Conservation (phyloP, 2,329 filamentous ascomycete species). For the Coccinonectria pachysandricola region DNA sequence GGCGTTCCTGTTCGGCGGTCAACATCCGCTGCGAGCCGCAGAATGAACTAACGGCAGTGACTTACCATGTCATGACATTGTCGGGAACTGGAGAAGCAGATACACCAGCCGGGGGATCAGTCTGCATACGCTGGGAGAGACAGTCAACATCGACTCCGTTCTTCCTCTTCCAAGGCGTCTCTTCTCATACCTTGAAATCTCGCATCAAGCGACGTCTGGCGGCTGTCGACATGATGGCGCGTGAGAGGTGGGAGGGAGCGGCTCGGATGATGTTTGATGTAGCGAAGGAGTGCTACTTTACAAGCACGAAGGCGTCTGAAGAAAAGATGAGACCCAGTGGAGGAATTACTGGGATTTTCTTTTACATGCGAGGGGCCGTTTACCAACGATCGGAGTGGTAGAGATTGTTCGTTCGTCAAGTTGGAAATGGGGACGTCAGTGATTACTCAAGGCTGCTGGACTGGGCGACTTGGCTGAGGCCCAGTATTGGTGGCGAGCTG, state of each 20-base stretch:
- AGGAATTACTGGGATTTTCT: not conserved
- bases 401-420: slow-evolving; percentile 10
- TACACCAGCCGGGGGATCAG: slow-evolving; percentile 90
- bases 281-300: too few relatives aligned
- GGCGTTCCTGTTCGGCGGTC: slow-evolving; percentile 61
- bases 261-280: not conserved
- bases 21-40: too few relatives aligned
- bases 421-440: slow-evolving; percentile 21
- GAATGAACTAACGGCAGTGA: too few relatives aligned
- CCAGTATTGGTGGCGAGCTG: slow-evolving; percentile 7
- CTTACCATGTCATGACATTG: slow-evolving; percentile 93
- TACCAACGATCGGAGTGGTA: slow-evolving; percentile 2
- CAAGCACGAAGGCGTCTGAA: too few relatives aligned
- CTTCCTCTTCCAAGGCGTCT: too few relatives aligned
- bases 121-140: slow-evolving; percentile 99
- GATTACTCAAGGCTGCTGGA: slow-evolving; percentile 5
- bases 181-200: slow-evolving; percentile 80
- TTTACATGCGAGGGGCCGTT: not conserved
- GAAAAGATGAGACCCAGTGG: not conserved
- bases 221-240: slow-evolving; percentile 62
- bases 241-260: not conserved
- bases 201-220: slow-evolving; percentile 95
- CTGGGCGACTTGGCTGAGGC: slow-evolving; percentile 9
- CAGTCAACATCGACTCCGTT: too few relatives aligned
- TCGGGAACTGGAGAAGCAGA: slow-evolving; percentile 93